Evolutionary conservation across 371 early-diverging fungal genomes (phyloP).

Genomic region (Apophysomyces trapeziformis): DNA sequence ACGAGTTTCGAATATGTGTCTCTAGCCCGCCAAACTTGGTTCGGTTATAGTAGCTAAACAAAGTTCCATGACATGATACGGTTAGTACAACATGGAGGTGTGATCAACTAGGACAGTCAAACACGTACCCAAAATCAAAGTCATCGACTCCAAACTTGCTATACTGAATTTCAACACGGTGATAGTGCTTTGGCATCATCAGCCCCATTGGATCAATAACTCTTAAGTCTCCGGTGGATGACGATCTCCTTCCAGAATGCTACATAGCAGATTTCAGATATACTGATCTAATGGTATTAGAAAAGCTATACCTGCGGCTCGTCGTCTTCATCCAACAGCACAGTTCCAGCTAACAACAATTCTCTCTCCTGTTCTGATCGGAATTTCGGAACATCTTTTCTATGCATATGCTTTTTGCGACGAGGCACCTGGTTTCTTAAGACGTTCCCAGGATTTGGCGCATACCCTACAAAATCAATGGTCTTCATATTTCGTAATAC

Average conservation of each 20-base stretch:
- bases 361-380: constrained; percentile 84
- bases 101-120: background rate
- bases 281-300: background rate
- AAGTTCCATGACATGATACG: background rate
- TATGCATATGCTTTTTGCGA: constrained; percentile 38
- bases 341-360: constrained; percentile 48
- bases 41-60: constrained; percentile 76
- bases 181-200: constrained; percentile 71
- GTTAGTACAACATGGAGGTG: background rate
- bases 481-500: constrained; percentile 80
- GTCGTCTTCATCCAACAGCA: constrained; percentile 32
- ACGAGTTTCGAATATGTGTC: constrained; percentile 87
- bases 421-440: constrained; percentile 79
- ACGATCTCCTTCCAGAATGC: constrained; percentile 41
- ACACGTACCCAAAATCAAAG: constrained; percentile 87
- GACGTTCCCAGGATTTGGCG: constrained; percentile 79
- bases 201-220: constrained; percentile 41
- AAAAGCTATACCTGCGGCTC: constrained; percentile 19
- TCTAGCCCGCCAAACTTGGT: constrained; percentile 89
- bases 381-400: constrained; percentile 79
- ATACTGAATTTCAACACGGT: constrained; percentile 83
- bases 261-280: constrained; percentile 2
- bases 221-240: constrained; percentile 41
- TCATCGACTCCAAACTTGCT: constrained; percentile 95
- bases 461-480: constrained; percentile 92